These are phyloP conservation scores for Pichia kluyveri DNA, from an alignment of 805 yeast species.

Conservation along the genomic window DNA sequence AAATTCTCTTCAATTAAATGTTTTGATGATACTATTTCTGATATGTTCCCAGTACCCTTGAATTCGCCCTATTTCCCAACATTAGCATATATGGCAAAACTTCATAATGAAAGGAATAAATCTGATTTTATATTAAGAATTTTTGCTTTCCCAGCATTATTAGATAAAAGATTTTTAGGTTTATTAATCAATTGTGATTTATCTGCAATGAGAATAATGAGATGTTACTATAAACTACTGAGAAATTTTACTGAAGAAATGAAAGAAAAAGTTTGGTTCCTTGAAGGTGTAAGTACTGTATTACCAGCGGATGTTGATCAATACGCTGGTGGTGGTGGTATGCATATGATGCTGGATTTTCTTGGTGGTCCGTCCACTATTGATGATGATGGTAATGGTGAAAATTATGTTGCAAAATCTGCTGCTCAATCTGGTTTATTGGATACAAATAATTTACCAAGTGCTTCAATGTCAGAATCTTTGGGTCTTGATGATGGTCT, in stretches of 20 bases:
- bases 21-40: slow-evolving; percentile 78
- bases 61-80: slow-evolving; percentile 85
- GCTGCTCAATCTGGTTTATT: slow-evolving; percentile 37
- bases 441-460: slow-evolving; percentile 49
- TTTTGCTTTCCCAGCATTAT: slow-evolving; percentile 86
- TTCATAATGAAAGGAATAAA: slow-evolving; percentile 73
- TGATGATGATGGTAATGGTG: slow-evolving; percentile 23
- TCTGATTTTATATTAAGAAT: slow-evolving; percentile 80
- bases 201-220: slow-evolving; percentile 84
- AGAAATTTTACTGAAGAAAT: slow-evolving; percentile 77
- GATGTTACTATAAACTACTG: slow-evolving; percentile 75
- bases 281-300: slow-evolving; percentile 84
- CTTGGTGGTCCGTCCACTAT: slow-evolving; percentile 52
- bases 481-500: slow-evolving; percentile 42
- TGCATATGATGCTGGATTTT: slow-evolving; percentile 87
- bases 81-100: slow-evolving; percentile 73
- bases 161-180: slow-evolving; percentile 73
- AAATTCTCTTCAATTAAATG: slow-evolving; percentile 58
- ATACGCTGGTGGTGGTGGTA: slow-evolving; percentile 84
- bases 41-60: slow-evolving; percentile 76
- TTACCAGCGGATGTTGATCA: slow-evolving; percentile 89
- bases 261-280: slow-evolving; percentile 87
- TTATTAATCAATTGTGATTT: slow-evolving; percentile 77
- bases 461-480: slow-evolving; percentile 35
- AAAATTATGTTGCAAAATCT: slow-evolving; percentile 35